A percentile compares a stretch with the other conserved stretches of the same genome.
Conservation (phyloP, 1,139 yeast species). For the Debaryomyces sp. region DNA sequence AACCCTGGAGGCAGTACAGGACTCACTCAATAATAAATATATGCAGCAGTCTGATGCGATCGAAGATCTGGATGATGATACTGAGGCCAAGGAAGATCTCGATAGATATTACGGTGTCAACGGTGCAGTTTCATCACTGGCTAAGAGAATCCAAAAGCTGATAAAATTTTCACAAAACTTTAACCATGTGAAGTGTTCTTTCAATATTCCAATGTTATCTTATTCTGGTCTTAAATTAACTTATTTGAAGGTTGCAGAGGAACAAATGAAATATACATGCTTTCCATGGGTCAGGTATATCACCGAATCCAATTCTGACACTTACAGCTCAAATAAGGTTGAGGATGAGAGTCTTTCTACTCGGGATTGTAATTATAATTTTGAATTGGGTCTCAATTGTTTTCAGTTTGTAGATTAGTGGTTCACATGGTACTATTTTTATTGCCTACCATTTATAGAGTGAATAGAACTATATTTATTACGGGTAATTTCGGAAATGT, state of each 20-base stretch:
- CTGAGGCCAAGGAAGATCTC: constrained; percentile 30
- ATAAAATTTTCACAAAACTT: constrained; percentile 15
- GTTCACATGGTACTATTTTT: background rate
- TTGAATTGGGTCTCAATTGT: constrained; percentile 30
- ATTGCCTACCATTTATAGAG: background rate
- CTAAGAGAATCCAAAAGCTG: constrained; percentile 17
- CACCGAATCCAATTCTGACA: constrained; percentile 28
- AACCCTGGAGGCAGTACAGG: background rate
- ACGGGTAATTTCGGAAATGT: background rate
- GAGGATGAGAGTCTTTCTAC: constrained; percentile 7
- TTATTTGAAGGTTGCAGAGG: constrained; percentile 46
- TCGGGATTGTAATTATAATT: constrained; percentile 27
- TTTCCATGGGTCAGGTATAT: constrained; percentile 52
- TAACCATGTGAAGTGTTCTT: constrained; percentile 34
- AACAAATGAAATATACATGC: constrained; percentile 44
- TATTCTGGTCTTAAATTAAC: constrained; percentile 46
- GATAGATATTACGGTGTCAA: constrained; percentile 48
- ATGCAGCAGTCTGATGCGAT: background rate
- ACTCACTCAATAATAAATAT: constrained; percentile 1
- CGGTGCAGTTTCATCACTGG: constrained; percentile 35
- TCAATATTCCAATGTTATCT: constrained; percentile 45
- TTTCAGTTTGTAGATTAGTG: constrained; percentile 17
- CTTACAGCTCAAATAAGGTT: background rate
- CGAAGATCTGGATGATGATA: constrained; percentile 14
- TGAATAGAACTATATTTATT: background rate